Evolutionary conservation across 2,329 filamentous ascomycete genomes (phyloP), one percentile per base, ranked within the genome.

Genomic region (Penicillium sp.): DNA sequence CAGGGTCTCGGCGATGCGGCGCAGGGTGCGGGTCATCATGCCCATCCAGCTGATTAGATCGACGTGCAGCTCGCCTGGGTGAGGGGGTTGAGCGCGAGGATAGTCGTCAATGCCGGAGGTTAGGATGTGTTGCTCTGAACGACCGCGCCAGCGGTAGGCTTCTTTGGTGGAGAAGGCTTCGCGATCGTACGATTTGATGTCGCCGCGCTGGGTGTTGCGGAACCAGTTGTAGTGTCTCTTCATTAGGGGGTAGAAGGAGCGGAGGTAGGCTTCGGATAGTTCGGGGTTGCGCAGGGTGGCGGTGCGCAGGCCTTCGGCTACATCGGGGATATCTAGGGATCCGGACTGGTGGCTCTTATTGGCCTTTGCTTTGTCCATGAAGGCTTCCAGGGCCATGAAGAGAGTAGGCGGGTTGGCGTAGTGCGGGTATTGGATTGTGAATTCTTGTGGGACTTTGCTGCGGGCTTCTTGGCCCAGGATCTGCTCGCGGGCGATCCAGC

Each of bases 91-190:
- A 8, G 94, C 83, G 45, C 94, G 90, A 46, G 94, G 94, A 70
- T 97, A 99, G 76, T 99, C 94, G 67, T 99, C 94, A 2, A 99
- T 84, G 2, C 94, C 94, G 48, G 92, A 96, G 5, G 94, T 96
- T 45, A 99, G 81, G 58, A 96, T 89, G 71, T 97, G 94, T 44
- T 86, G 84, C 29, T 90, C 85, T 7, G 90, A 94, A 53, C 94
- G 89, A 58, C 94, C 94, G 51, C 92, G 88, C 94, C 94, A 99
- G 63, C 94, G 86, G 76, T 97, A 99, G 2, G 84, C 94, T 76
- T 99, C 94, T 67, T 90, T 93, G n/a, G 81, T 84, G 7, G 91
- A 96, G 74, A 88, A 95, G 0, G 92, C 91, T 57, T 91, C 86
- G 29, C 93, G 89, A 62, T 97, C 93, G 72, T 97, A 99, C 2